Base-by-base conservation (phyloP, 352 stramenopile genomes). In the Phytopythium delawarense region DNA sequence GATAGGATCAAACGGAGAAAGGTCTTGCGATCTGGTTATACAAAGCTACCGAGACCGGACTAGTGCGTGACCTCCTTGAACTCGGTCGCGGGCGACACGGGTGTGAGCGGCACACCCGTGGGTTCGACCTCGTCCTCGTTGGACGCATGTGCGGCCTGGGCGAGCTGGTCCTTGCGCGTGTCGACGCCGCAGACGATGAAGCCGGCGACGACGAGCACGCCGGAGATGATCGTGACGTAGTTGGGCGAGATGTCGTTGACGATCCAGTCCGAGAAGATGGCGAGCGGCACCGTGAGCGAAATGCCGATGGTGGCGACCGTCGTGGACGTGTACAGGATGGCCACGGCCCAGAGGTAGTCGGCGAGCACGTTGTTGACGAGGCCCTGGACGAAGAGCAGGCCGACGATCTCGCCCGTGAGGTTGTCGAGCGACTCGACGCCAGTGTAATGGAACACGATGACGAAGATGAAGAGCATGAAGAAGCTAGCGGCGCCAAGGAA, bases 271-370 rank as follows among this genome's bases (percentile, higher is more conserved):
- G 90, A 90, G 25, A 92, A 37, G 71, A 98, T 98, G 13, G 96
- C 96, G 59, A 99, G 80, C 32, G 96, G 96, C 45, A 99, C 98
- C 12, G 97, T 99, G 34, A 99, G 87, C 45, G 92, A 97, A 49
- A 99, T 86, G 25, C 94, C 96, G 45, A 99, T 93, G 12, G 96
- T 98, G 34, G 96, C 96, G n/a, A 98, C 92, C 15, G 97, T 99
- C 12, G 97, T 93, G 21, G 88, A 98, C 42, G 96, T 99, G 61
- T 98, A 88, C 40, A 99, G 73, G 37, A 99, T 94, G 2, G 96
- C 79, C 35, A 92, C 76, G 2, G 96, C 96, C 96, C 96, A 99
- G 25, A 99, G 79, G 67, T 98, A 98, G 73, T 98, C 96, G 20
- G 88, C 91, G 9, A 98, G 68, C 21, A 98, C 94, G 74, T 98